Evolutionary conservation across 371 early-diverging fungal species (phyloP), one percentile per base, ranked within the genome.

Genomic region (Gilbertella persicaria): DNA sequence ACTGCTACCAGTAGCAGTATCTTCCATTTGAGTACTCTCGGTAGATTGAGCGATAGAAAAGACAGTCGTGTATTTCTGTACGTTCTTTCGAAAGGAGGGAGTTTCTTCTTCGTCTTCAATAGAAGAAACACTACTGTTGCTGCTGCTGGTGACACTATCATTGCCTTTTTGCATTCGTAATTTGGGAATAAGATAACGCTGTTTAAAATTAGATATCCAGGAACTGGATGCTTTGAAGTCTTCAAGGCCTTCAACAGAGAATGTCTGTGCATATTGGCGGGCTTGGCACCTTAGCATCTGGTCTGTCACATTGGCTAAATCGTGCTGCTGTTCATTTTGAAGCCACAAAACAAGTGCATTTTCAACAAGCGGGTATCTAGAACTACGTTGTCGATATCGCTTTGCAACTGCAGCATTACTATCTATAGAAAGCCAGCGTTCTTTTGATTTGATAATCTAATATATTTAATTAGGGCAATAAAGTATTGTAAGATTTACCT

Each of bases 361-460:
- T 36, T 60, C 60, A 10, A 60, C 55, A 12, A 49, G 28, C 0
- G 60, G 60, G 40, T 55, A 60, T 49, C 60, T 42, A 2, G 60
- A 60, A 26, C 28, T 55, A n/a, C 60, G 37, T 21, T 60, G 60
- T 5, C 60, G 49, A 24, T 54, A 54, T 12, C 60, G 44, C 20
- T 60, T 60, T 1, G 60, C 54, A n/a, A 45, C 48, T 16, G 45
- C 50, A 24, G 49, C 41, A 50, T 60, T 43, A 9, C 44, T 49
- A 35, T 50, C 60, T 39, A 60, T 60, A 2, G 50, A 20, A 5
- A 60, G 23, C 60, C 60, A 60, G 8, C 60, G 43, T n/a, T 60
- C 54, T 33, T 54, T 60, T n/a, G 54, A 54, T 26, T 60, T 60
- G 20, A 60, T 60, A 21, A 60, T 60, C 60, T 60, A 30, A n/a